Conservation (phyloP, 176 grass and related monocot genomes). For the Tillandsia fasciculata region DNA sequence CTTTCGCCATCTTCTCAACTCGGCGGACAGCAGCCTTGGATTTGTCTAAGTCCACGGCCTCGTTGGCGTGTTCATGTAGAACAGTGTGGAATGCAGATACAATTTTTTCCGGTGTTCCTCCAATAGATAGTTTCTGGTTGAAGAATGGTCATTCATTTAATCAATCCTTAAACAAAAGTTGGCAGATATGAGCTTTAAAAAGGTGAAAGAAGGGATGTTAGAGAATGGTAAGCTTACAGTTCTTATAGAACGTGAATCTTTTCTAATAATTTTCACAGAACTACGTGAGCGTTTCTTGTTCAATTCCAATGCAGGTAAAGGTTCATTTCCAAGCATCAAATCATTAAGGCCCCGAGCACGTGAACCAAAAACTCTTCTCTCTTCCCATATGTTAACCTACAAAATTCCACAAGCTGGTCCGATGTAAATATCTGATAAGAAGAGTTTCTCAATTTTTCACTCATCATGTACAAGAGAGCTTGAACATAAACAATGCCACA, state of each 20-base stretch:
- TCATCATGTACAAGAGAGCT: not conserved
- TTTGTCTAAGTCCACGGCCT: conserved; percentile 63
- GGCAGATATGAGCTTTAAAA: not conserved
- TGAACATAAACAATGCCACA: too few relatives aligned
- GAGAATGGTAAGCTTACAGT: conserved; percentile 48
- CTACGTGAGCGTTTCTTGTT: conserved; percentile 68
- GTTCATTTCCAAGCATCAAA: conserved; percentile 75
- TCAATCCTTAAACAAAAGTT: conserved; percentile 21
- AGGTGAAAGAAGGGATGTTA: conserved; percentile 1
- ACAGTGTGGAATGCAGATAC: conserved; percentile 75
- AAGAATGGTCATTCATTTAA: conserved; percentile 3
- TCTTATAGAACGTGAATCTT: conserved; percentile 75
- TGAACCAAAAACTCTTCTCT: conserved; percentile 98
- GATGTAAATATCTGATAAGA: not conserved
- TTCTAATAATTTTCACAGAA: conserved; percentile 70
- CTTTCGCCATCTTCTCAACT: conserved; percentile 75
- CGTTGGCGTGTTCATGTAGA: conserved; percentile 40
- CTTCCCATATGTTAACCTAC: conserved; percentile 96
- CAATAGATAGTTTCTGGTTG: conserved; percentile 75
- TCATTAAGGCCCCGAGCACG: conserved; percentile 65
- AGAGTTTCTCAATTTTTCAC: conserved; percentile 12
- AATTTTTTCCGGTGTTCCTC: conserved; percentile 80
- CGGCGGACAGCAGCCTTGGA: conserved; percentile 50
- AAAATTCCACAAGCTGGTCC: conserved; percentile 1
- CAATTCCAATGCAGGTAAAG: conserved; percentile 66